A percentile compares a stretch with the other conserved stretches of the same genome.
These are phyloP conservation scores for Neurospora africana DNA, from an alignment of 495 filamentous ascomycete genomes.

Conservation along the genomic window DNA sequence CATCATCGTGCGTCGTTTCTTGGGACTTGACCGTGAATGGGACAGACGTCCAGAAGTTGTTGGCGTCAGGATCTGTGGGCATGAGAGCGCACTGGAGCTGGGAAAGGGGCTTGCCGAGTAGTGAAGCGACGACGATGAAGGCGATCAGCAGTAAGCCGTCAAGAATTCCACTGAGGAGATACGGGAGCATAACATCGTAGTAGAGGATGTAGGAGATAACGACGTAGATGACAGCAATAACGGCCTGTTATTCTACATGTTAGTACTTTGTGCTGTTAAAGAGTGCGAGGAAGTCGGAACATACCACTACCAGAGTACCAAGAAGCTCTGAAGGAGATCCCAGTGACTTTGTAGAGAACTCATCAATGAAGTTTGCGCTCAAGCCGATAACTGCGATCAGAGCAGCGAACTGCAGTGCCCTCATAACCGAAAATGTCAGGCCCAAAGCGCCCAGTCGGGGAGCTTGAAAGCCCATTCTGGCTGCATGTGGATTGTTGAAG, in stretches of 20 bases:
- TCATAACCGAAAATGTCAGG: constrained; percentile 62
- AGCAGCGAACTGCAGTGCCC: constrained; percentile 57
- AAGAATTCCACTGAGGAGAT: constrained; percentile 53
- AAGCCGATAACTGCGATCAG: constrained; percentile 76
- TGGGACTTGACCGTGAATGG: neutral
- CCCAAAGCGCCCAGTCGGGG: constrained; percentile 69
- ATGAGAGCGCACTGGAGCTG: constrained; percentile 62
- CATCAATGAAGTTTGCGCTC: constrained; percentile 70
- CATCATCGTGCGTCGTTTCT: constrained; percentile 8
- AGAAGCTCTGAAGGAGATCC: constrained; percentile 63
- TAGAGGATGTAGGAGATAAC: constrained; percentile 72
- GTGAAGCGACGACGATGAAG: constrained; percentile 61
- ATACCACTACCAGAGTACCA: constrained; percentile 67
- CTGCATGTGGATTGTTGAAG: constrained; percentile 23
- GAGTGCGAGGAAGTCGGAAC: constrained; percentile 18
- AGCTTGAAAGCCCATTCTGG: constrained; percentile 43
- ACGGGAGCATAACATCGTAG: constrained; percentile 65
- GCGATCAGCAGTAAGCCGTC: constrained; percentile 66
- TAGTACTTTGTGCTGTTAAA: neutral
- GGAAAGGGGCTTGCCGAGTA: constrained; percentile 72
- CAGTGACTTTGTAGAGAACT: constrained; percentile 53
- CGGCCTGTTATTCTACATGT: constrained; percentile 40
- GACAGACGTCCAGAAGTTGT: constrained; percentile 7
- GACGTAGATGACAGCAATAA: constrained; percentile 68
- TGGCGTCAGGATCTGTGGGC: neutral